Base-by-base conservation (phyloP, 768 basidiomycete genomes). In the Termitomyces eurrhizus region DNA sequence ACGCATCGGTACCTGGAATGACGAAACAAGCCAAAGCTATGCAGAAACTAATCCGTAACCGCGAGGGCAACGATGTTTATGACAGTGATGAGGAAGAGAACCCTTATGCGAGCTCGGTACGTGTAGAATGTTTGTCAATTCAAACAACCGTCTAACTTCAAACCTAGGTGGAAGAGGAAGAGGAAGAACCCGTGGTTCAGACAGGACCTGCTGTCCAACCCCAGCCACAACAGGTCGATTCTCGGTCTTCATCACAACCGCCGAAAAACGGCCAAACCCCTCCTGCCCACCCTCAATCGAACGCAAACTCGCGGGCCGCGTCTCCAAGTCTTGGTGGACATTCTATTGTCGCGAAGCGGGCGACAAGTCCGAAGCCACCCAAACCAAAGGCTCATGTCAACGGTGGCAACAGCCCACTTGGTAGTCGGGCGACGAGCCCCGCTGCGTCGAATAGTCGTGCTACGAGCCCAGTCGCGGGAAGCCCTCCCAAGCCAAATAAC, bases 11-110 rank as follows among this genome's bases (percentile, higher is more conserved):
- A 24, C 77, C 80, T 55, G 73, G 71, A 18, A 77, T 83, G 63
- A 86, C 84, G 48, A 87, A 85, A 62, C 88, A 92, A 39, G 88
- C 84, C 16, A 90, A 89, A 73, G 84, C 83, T 3, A 86, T 95
- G 78, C 89, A 92, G 75, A 95, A 95, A 74, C 80, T 95, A 21
- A 85, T 98, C 68, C 87, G 83, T 62, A 90, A 86, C 69, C 79
- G 87, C 59, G 95, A 95, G 73, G 92, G 93, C 70, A 89, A 89
- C 57, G 85, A 82, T 9, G 87, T 79, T 7, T 93, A 93, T 68
- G 92, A 93, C 16, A 88, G 85, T 54, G 92, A 93, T 49, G 90
- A 93, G 24, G 89, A 92, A 46, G 82, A 84, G 68, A 92, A 94
- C 71, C 92, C 92, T 5, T 93, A 93, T 68, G 87, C 87, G 0